Evolutionary conservation across 148 eudicot genomes (phyloP), one percentile per base, ranked within the genome.

Genomic region (Camellia sinensis): DNA sequence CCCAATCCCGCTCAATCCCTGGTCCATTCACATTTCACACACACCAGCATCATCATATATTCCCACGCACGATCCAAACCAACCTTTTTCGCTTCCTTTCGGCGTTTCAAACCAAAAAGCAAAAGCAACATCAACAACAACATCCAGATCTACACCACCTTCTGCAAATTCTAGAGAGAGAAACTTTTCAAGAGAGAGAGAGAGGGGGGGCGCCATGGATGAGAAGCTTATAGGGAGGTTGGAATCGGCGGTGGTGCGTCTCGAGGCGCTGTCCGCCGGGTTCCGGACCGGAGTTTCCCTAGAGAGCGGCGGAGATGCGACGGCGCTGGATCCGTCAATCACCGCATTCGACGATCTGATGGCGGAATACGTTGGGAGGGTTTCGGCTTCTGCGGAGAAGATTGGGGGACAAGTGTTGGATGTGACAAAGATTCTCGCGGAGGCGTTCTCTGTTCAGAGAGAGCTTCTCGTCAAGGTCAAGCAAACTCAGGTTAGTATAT

Each of bases 351-450:
- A 89, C 6, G 97, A 95, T 84, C 83, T 95, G 75, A 87, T 90
- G 48, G 74, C 86, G 78, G 78, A 81, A 74, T 79, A 46, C 41
- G 84, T 93, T 2, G 90, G 84, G 75, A 92, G 89, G 88, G 89
- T 93, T 85, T 79, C 82, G 43, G 81, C 72, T 40, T 93, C 93
- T 9, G 97, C 89, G 43, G 92, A 85, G 92, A 92, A 90, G 89
- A 95, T 95, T 44, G 99, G 99, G 29, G 97, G 87, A 73, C 85
- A 93, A 72, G 98, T 96, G 57, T 71, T 84, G 80, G 99, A 96
- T 21, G 87, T 86, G 15, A 87, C 95, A 3, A 82, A 74, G 79
- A 79, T 89, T 71, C 80, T 96, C 10, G 82, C 78, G 1, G 87
- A 89, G 71, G 99, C 98, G 0, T 96, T 96, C 64, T 29, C 73